Conservation (phyloP, 306 rosid genomes). For the Dryas alaskensis region DNA sequence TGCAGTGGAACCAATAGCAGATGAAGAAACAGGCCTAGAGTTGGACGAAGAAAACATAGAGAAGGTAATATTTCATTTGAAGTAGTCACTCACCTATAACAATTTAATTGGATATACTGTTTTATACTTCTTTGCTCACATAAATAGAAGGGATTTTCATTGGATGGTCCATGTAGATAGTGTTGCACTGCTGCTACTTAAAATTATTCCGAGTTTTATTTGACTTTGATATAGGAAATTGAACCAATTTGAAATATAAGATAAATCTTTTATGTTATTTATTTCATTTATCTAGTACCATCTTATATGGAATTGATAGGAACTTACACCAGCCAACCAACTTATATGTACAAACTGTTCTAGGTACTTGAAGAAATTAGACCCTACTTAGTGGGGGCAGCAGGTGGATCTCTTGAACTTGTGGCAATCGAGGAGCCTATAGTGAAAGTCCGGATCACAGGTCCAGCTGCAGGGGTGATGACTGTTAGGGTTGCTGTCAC, state of each 20-base stretch:
- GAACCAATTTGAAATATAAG: no score
- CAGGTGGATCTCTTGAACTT: constrained; percentile 82
- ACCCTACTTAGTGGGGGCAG: constrained; percentile 86
- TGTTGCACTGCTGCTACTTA: background rate
- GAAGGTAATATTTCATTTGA: constrained; percentile 48
- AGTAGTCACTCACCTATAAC: background rate
- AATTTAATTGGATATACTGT: background rate
- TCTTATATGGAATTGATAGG: no score
- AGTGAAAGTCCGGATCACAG: constrained; percentile 44
- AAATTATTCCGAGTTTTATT: background rate
- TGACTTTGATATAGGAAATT: background rate
- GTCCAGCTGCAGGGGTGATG: constrained; percentile 57
- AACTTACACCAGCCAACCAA: no score
- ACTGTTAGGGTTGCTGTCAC: constrained; percentile 97
- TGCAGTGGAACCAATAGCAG: constrained; percentile 86
- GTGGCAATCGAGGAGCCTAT: constrained; percentile 90
- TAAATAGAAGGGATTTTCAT: background rate
- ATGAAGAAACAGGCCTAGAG: constrained; percentile 86
- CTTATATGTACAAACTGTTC: constrained; percentile 8
- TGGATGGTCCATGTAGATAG: constrained; percentile 2
- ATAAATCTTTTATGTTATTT: background rate
- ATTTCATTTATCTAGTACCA: background rate
- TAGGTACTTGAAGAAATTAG: constrained; percentile 96
- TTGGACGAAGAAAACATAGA: constrained; percentile 83
- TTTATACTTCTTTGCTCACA: background rate